Conservation (phyloP, 768 basidiomycete genomes). For the Coprinopsis sp. region DNA sequence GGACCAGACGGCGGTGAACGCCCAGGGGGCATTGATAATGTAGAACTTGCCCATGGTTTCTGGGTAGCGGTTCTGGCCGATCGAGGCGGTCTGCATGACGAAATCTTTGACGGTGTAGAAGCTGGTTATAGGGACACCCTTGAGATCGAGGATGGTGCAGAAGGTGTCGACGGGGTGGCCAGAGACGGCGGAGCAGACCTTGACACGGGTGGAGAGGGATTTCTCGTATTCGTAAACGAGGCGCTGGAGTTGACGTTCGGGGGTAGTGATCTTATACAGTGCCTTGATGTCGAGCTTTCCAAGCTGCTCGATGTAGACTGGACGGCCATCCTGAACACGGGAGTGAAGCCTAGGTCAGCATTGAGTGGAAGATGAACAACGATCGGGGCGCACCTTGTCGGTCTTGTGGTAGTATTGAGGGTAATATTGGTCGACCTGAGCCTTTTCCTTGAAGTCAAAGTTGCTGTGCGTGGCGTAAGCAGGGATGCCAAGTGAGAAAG, state of each 20-base stretch:
- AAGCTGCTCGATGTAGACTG: constrained; percentile 91
- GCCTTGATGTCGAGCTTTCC: constrained; percentile 84
- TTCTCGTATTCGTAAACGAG: constrained; percentile 94
- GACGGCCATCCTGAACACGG: constrained; percentile 74
- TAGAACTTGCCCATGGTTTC: constrained; percentile 98
- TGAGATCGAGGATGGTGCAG: constrained; percentile 95
- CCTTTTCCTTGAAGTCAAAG: constrained; percentile 84
- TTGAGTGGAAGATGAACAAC: background rate
- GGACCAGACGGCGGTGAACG: constrained; percentile 84
- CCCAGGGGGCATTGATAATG: constrained; percentile 96
- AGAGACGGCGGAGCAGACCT: constrained; percentile 62
- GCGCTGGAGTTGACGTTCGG: constrained; percentile 82
- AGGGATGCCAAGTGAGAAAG: constrained; percentile 9
- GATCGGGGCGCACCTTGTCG: constrained; percentile 69
- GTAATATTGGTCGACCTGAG: constrained; percentile 84
- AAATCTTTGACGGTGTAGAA: constrained; percentile 95
- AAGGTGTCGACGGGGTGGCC: constrained; percentile 94
- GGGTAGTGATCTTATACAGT: constrained; percentile 77
- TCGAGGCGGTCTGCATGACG: constrained; percentile 64
- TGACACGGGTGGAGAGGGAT: constrained; percentile 74
- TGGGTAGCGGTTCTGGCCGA: constrained; percentile 91
- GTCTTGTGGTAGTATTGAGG: constrained; percentile 96
- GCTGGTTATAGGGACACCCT: constrained; percentile 60
- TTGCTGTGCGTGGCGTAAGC: constrained; percentile 46
- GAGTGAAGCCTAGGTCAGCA: background rate